Base-by-base conservation (phyloP, 768 basidiomycete species). In the Hemileccinum rubropunctum region DNA sequence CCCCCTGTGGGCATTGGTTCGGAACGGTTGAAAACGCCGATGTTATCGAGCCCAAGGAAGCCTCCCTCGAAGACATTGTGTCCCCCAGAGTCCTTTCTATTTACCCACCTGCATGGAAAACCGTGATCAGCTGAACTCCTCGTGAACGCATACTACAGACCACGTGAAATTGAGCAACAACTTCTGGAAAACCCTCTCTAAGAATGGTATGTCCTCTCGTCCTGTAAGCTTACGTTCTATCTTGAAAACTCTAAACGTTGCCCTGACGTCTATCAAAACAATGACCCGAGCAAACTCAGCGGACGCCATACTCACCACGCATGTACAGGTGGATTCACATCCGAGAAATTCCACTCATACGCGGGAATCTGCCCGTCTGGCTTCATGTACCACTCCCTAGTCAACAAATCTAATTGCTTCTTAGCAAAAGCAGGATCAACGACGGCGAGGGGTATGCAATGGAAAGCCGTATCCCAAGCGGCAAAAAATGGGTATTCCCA, bases 401-500 rank as follows among this genome's bases (percentile, higher is more conserved):
- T 98, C 61, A 99, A 78, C 52, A 98, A 66, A 67, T 98, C 95
- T 32, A 99, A 80, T 67, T 99, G 97, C 67, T 95, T 95, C 76
- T 99, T 99, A 20, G 97, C 95, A 62, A 97, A 98, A 1, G 83
- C 76, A 2, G 97, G 87, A 63, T 99, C 97, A 27, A 99, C 89
- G 55, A 98, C 82, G 11, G 97, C 97, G 13, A 99, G 80, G 0
- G 97, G 97, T 57, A 99, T 93, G 62, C 95, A 98, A 64, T 99
- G 97, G 77, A 99, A 99, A n/a, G 97, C 97, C 0, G 88, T 93
- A 66, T 95, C 91, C 92, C 92, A 95, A 43, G 95, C 95, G 0
- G 95, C 95, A 62, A 99, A 98, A 78, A 97, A 98, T 1, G 97
- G 97, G 66, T 98, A 98, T 71, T 99, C 97, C 97, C 97, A 91